Percentiles rank a stretch among this genome's conserved stretches.
Evolutionary conservation across 2,329 filamentous ascomycete genomes (phyloP).

Genomic region (Parastagonospora nodorum): DNA sequence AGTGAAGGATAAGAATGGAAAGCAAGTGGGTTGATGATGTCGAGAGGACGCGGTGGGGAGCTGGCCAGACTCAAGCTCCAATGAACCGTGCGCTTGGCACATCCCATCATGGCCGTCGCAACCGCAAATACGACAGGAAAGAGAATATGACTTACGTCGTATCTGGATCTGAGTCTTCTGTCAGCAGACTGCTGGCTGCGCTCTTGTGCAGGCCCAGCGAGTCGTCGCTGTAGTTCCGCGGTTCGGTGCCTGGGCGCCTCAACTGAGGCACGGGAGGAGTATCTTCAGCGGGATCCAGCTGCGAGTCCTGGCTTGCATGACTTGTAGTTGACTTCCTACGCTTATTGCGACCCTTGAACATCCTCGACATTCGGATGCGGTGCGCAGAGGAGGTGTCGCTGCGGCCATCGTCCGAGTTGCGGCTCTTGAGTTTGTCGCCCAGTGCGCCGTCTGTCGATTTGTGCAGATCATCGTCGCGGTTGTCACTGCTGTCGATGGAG

Average conservation of each 20-base stretch:
- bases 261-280: slow-evolving; percentile 30
- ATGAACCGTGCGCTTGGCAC: background rate
- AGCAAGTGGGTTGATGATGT: slow-evolving; percentile 12
- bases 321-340: slow-evolving; percentile 35
- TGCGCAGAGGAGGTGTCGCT: slow-evolving; percentile 48
- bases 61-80: slow-evolving; percentile 18
- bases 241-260: slow-evolving; percentile 17
- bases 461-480: slow-evolving; percentile 26
- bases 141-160: slow-evolving; percentile 48
- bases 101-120: slow-evolving; percentile 3
- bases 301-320: slow-evolving; percentile 37
- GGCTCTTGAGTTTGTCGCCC: slow-evolving; percentile 45
- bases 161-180: slow-evolving; percentile 57
- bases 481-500: slow-evolving; percentile 41
- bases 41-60: slow-evolving; percentile 24
- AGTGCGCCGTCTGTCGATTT: slow-evolving; percentile 47
- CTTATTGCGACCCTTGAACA: slow-evolving; percentile 56
- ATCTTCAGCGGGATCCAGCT: slow-evolving; percentile 20
- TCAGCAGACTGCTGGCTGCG: slow-evolving; percentile 55
- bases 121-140: slow-evolving; percentile 13
- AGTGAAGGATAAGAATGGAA: slow-evolving; percentile 12
- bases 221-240: slow-evolving; percentile 44
- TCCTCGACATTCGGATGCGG: slow-evolving; percentile 56
- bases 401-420: slow-evolving; percentile 47
- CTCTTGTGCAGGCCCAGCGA: slow-evolving; percentile 51